phyloP scores from a whole-genome alignment of 148 eudicot genomes.

The Fagopyrum homotropicum region DNA sequence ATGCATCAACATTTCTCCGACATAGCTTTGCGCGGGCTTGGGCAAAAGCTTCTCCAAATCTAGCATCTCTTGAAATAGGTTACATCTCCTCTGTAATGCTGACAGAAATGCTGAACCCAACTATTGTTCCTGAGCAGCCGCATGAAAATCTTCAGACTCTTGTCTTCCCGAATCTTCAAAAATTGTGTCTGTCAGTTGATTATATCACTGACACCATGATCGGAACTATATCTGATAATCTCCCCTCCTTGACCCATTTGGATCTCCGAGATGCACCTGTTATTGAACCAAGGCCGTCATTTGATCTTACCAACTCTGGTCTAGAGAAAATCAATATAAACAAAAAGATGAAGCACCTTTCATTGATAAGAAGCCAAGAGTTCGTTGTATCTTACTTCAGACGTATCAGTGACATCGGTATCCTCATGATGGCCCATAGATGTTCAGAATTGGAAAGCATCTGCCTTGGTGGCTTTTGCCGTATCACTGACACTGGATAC shows the following conservation, averaged over 20 bases:
- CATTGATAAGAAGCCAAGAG: slow-evolving; percentile 82
- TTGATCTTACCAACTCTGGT: slow-evolving; percentile 78
- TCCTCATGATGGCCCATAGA: slow-evolving; percentile 86
- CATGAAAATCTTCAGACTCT: slow-evolving; percentile 28
- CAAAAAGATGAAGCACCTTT: slow-evolving; percentile 81
- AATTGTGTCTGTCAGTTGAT: slow-evolving; percentile 80
- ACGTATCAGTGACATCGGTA: slow-evolving; percentile 81
- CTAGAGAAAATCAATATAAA: slow-evolving; percentile 71
- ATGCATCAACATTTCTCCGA: slow-evolving; percentile 68
- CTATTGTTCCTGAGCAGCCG: slow-evolving; percentile 40
- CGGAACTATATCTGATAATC: slow-evolving; percentile 54
- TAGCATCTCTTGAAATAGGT: slow-evolving; percentile 72
- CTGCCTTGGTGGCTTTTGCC: slow-evolving; percentile 88
- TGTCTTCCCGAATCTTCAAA: slow-evolving; percentile 55
- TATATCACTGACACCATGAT: slow-evolving; percentile 87
- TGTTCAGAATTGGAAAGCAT: slow-evolving; percentile 84
- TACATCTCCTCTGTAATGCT: slow-evolving; percentile 73
- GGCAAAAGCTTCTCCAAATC: slow-evolving; percentile 61
- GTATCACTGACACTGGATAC: slow-evolving; percentile 85
- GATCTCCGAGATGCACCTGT: slow-evolving; percentile 95
- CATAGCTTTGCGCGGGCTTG: slow-evolving; percentile 70
- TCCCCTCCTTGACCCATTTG: slow-evolving; percentile 57
- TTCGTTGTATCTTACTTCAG: slow-evolving; percentile 55
- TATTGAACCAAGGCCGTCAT: slow-evolving; percentile 61
- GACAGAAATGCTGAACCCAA: slow-evolving; percentile 66